Conservation (phyloP, 805 yeast species). For the Isabelozyma pseudorhagii region DNA sequence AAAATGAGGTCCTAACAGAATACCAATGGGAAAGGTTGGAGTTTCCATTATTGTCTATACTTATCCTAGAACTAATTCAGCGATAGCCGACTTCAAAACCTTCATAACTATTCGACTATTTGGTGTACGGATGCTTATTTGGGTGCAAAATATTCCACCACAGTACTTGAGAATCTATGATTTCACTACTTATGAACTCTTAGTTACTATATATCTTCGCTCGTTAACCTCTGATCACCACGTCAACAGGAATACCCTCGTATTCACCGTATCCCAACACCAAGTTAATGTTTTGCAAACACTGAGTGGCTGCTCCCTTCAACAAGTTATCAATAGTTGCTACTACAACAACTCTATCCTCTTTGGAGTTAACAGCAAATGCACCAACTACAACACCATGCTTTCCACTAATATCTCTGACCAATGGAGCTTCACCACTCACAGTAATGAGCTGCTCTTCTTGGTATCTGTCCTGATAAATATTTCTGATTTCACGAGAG, state of each 20-base stretch:
- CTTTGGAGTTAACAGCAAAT: conserved; percentile 85
- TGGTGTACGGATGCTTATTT: too few species aligned
- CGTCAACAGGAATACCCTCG: conserved; percentile 85
- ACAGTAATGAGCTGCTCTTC: conserved; percentile 84
- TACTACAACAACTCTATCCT: conserved; percentile 87
- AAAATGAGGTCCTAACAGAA: too few species aligned
- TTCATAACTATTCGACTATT: too few species aligned
- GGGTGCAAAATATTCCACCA: too few species aligned
- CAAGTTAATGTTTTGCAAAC: conserved; percentile 92
- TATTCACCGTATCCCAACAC: conserved; percentile 89
- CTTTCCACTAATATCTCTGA: conserved; percentile 85
- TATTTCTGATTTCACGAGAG: conserved; percentile 76
- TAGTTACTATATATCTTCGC: neutral
- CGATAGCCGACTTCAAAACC: too few species aligned
- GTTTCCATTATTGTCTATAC: too few species aligned
- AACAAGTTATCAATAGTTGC: conserved; percentile 94
- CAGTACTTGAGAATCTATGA: too few species aligned
- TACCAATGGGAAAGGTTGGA: too few species aligned
- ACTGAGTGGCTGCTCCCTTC: conserved; percentile 99
- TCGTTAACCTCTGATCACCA: conserved; percentile 46
- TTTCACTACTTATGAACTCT: neutral
- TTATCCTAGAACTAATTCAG: too few species aligned
- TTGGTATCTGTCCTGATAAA: conserved; percentile 84
- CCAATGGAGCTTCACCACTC: conserved; percentile 90
- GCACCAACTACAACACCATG: conserved; percentile 97